Evolutionary conservation across 106 monocot genomes (phyloP).

Genomic region (Iris macrosiphon): DNA sequence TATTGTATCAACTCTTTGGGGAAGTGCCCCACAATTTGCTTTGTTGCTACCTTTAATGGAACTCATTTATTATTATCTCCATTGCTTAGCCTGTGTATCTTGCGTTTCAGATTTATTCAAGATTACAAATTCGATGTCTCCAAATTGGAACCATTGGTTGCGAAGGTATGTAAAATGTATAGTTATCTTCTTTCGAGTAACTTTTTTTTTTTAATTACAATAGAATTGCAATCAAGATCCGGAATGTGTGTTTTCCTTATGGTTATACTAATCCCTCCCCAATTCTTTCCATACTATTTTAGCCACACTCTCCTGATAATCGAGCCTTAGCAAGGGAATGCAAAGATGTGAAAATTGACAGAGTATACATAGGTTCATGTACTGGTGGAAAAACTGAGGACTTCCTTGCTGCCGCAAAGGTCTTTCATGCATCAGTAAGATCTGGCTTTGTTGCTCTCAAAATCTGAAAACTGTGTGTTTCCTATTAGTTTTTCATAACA

Average conservation of each 20-base stretch:
- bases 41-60: too few species aligned
- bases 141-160: slow-evolving; percentile 71
- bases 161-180: slow-evolving; percentile 62
- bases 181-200: neutral
- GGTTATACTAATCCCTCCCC: too few species aligned
- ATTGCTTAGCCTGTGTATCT: slow-evolving; percentile 2
- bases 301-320: slow-evolving; percentile 94
- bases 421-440: slow-evolving; percentile 64
- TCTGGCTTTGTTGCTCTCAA: neutral
- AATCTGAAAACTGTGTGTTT: neutral
- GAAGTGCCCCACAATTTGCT: too few species aligned
- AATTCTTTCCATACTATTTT: slow-evolving; percentile 10
- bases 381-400: slow-evolving; percentile 89
- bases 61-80: too few species aligned
- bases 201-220: neutral
- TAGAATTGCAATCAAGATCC: neutral
- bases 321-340: slow-evolving; percentile 91
- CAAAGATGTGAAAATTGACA: slow-evolving; percentile 88
- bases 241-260: too few species aligned
- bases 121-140: slow-evolving; percentile 74
- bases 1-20: too few species aligned
- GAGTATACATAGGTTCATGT: slow-evolving; percentile 91
- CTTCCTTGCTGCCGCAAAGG: slow-evolving; percentile 71
- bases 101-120: slow-evolving; percentile 41
- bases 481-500: neutral